Conservation (phyloP, 176 grass and related monocot genomes). For the Coix lacrymajobi region DNA sequence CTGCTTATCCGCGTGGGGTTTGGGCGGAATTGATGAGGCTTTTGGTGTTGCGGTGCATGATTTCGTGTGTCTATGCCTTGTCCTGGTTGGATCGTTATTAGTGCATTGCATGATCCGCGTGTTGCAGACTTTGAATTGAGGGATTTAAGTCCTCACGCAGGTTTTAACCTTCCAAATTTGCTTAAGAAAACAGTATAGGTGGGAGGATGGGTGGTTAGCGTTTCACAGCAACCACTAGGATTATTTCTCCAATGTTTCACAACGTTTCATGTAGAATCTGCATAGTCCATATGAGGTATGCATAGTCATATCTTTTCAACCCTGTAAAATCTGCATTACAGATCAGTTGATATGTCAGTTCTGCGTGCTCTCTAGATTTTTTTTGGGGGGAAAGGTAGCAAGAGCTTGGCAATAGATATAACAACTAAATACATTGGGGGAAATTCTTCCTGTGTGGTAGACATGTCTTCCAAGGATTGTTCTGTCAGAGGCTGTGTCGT, state of each 20-base stretch:
- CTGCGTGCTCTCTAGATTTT: too few species aligned
- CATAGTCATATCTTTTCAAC: neutral
- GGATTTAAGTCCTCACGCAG: neutral
- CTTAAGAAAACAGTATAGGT: neutral
- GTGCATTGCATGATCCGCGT: conserved; percentile 24
- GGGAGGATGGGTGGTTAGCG: neutral
- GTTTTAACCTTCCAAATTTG: neutral
- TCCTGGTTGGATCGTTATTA: neutral
- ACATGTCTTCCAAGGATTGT: too few species aligned
- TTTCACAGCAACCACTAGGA: neutral
- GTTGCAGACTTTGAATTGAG: neutral
- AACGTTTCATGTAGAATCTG: too few species aligned
- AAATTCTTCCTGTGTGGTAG: too few species aligned
- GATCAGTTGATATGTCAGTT: neutral
- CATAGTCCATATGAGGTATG: neutral
- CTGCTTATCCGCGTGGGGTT: conserved; percentile 17
- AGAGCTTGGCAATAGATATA: too few species aligned
- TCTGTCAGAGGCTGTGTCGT: too few species aligned
- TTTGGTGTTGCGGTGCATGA: neutral
- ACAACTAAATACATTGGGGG: too few species aligned
- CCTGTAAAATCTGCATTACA: neutral
- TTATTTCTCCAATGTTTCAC: neutral
- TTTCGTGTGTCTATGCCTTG: neutral
- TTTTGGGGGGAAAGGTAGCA: too few species aligned
- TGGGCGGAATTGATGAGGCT: neutral